A percentile compares a stretch with the other conserved stretches of the same genome.
Conservation (phyloP, 2,329 filamentous ascomycete species). For the Monosporascus cannonballus region DNA sequence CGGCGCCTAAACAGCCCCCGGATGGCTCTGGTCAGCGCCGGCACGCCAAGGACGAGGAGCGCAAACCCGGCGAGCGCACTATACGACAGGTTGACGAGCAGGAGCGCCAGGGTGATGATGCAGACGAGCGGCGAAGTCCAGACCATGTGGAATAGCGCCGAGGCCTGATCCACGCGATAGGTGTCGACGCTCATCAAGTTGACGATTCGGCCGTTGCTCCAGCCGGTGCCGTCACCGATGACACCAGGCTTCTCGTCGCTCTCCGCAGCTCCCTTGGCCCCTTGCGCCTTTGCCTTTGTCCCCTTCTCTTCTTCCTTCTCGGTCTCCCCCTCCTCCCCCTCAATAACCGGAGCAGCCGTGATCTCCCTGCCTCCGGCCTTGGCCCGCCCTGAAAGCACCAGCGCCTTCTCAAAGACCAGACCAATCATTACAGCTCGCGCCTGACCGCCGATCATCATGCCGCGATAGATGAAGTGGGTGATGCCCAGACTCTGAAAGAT, state of each 20-base stretch:
- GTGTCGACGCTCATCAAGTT: slow-evolving; percentile 95
- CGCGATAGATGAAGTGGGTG: slow-evolving; percentile 88
- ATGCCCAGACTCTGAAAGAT: slow-evolving; percentile 71
- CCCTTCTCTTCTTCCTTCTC: slow-evolving; percentile 40
- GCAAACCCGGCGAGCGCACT: slow-evolving; percentile 85
- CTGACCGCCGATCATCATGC: slow-evolving; percentile 88
- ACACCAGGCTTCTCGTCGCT: slow-evolving; percentile 41
- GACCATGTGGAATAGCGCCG: slow-evolving; percentile 80
- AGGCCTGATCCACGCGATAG: slow-evolving; percentile 84
- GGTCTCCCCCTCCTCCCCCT: slow-evolving; percentile 39
- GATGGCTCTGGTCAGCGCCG: slow-evolving; percentile 71
- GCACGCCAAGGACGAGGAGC: slow-evolving; percentile 71
- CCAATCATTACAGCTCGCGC: slow-evolving; percentile 74
- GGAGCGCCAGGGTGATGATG: slow-evolving; percentile 69
- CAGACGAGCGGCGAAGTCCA: slow-evolving; percentile 83
- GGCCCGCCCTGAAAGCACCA: slow-evolving; percentile 81
- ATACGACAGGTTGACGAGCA: slow-evolving; percentile 83
- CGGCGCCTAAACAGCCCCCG: slow-evolving; percentile 70
- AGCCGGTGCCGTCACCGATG: slow-evolving; percentile 68
- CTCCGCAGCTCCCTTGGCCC: slow-evolving; percentile 20
- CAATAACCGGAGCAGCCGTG: slow-evolving; percentile 32
- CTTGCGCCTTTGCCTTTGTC: slow-evolving; percentile 34
- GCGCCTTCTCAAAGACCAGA: slow-evolving; percentile 85
- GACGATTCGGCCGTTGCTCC: slow-evolving; percentile 87
- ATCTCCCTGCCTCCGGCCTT: slow-evolving; percentile 64